A percentile compares a stretch with the other conserved stretches of the same genome.
Conservation (phyloP, 2,329 filamentous ascomycete species). For the Pseudonectria foliicola region DNA sequence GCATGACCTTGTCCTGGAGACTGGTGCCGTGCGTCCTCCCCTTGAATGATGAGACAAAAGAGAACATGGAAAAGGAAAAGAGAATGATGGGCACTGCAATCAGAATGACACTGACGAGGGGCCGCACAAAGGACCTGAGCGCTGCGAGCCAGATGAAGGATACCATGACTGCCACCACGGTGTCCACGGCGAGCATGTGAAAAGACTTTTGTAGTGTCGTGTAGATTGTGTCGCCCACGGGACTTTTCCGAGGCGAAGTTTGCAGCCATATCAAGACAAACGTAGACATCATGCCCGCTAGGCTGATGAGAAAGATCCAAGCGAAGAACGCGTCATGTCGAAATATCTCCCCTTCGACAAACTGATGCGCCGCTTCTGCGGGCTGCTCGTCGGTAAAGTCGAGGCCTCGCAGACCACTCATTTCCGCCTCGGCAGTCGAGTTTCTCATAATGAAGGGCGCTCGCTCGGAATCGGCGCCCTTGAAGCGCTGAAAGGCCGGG, state of each 20-base stretch:
- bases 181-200: constrained; percentile 84
- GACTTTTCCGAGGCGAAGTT: constrained; percentile 64
- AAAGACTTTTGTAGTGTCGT: constrained; percentile 80
- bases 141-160: constrained; percentile 87
- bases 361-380: constrained; percentile 39
- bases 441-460: constrained; percentile 34
- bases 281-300: constrained; percentile 79
- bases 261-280: constrained; percentile 88
- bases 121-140: constrained; percentile 77
- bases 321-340: constrained; percentile 88
- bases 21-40: constrained; percentile 66
- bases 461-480: constrained; percentile 29
- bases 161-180: constrained; percentile 79
- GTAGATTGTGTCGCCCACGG: constrained; percentile 90
- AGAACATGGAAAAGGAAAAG: constrained; percentile 84
- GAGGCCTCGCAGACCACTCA: constrained; percentile 31
- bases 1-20: constrained; percentile 83
- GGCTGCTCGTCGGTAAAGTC: constrained; percentile 32
- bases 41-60: constrained; percentile 83
- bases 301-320: constrained; percentile 76
- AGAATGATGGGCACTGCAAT: constrained; percentile 80
- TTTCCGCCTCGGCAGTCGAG: constrained; percentile 41
- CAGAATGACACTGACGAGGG: constrained; percentile 73
- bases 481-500: constrained; percentile 57
- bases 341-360: constrained; percentile 61